A percentile compares a stretch with the other conserved stretches of the same genome.
Evolutionary conservation across 345 rosid genomes (phyloP).

Genomic region (Hevea brasiliensis): DNA sequence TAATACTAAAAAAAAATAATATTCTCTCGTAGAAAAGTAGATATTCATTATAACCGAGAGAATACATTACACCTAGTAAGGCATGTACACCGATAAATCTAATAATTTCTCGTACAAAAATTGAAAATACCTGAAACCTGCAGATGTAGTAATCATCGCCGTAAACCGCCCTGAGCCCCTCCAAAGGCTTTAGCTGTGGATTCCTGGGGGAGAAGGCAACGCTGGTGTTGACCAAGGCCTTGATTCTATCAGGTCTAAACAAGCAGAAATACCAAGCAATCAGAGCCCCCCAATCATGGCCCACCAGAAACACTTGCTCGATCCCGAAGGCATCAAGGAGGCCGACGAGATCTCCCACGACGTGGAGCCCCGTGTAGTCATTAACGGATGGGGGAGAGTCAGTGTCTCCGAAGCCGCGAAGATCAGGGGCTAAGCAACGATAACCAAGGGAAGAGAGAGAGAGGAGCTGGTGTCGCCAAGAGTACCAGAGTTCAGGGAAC

Average conservation of each 20-base stretch:
- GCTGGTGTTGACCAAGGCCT: conserved; percentile 65
- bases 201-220: conserved; percentile 49
- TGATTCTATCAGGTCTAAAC: conserved; percentile 67
- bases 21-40: too few relatives aligned
- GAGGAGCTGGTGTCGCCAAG: conserved; percentile 79
- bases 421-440: conserved; percentile 74
- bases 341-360: conserved; percentile 59
- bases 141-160: conserved; percentile 72
- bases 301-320: conserved; percentile 49
- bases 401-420: conserved; percentile 70
- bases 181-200: conserved; percentile 51
- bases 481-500: conserved; percentile 75
- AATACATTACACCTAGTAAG: too few relatives aligned
- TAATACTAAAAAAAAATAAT: too few relatives aligned
- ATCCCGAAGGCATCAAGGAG: conserved; percentile 37
- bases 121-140: conserved; percentile 71
- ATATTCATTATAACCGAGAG: too few relatives aligned
- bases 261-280: conserved; percentile 63
- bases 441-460: conserved; percentile 56
- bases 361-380: conserved; percentile 47
- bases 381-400: conserved; percentile 46
- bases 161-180: conserved; percentile 38
- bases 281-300: conserved; percentile 78
- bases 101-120: too few relatives aligned
- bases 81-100: too few relatives aligned